A percentile compares a stretch with the other conserved stretches of the same genome.
Evolutionary conservation across 768 basidiomycete genomes (phyloP).

Genomic region (Candolleomyces eurysporus): DNA sequence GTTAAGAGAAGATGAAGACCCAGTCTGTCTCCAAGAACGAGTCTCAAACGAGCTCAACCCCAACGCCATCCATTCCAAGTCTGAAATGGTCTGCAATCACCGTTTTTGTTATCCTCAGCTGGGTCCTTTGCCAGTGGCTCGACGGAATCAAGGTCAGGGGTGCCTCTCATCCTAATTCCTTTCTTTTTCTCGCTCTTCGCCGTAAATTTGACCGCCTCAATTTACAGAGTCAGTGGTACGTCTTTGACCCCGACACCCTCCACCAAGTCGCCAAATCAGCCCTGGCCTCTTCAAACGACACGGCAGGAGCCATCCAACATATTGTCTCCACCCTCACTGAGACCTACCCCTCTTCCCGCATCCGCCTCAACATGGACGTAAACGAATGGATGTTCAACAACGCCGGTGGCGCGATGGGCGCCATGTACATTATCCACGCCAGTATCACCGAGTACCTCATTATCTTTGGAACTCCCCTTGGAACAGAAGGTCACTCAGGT

Average conservation of each 20-base stretch:
- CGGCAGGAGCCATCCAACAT: slow-evolving; percentile 71
- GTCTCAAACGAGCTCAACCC: too few relatives aligned
- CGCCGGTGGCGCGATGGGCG: slow-evolving; percentile 97
- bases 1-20: too few relatives aligned
- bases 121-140: too few relatives aligned
- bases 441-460: slow-evolving; percentile 96
- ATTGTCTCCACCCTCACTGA: slow-evolving; percentile 78
- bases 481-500: slow-evolving; percentile 95
- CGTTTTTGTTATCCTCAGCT: too few relatives aligned
- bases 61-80: too few relatives aligned
- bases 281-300: slow-evolving; percentile 64
- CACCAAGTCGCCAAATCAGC: slow-evolving; percentile 76
- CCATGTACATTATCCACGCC: slow-evolving; percentile 98
- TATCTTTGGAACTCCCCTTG: slow-evolving; percentile 93
- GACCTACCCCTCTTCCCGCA: slow-evolving; percentile 60
- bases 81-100: too few relatives aligned
- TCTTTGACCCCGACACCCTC: slow-evolving; percentile 70
- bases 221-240: slow-evolving; percentile 55
- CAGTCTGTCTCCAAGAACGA: too few relatives aligned
- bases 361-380: slow-evolving; percentile 54
- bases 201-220: too few relatives aligned
- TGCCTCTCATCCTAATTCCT: too few relatives aligned
- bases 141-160: too few relatives aligned
- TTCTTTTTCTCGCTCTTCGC: too few relatives aligned
- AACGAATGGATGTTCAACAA: slow-evolving; percentile 96